Base-by-base conservation (phyloP, 805 yeast species). In the Ogataea siamensis region DNA sequence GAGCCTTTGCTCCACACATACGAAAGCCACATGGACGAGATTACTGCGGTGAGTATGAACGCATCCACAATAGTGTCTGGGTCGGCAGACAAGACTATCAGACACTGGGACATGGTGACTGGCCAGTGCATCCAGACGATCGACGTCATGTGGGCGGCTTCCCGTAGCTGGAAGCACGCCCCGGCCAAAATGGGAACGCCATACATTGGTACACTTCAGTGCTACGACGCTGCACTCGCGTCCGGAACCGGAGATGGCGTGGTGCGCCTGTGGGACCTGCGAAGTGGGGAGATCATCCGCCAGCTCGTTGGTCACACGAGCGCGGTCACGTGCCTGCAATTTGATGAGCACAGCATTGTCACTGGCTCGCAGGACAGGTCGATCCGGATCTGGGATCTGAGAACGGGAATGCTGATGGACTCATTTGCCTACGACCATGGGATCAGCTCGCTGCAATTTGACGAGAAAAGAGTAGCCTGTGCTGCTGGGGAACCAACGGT, bases 241-340 rank as follows among this genome's bases (percentile, higher is more conserved):
- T 76, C 87, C 0, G 93, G 91, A 34, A 79, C 88, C 0, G 76
- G 77, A 12, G 91, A 83, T 58, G 91, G 91, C 1, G 57, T 78
- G 5, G 87, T 83, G 2, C 62, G 93, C 37, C 62, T 83, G 15
- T 83, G 91, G 89, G 93, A 83, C 61, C 58, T 83, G 43, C 68
- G 93, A 51, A 67, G 77, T 16, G 87, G 87, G 4, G 81, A 77
- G 46, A 80, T 79, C 12, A 76, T 78, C 29, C 63, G 83, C 45
- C 67, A 78, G 9, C 57, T 81, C 14, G 62, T 71, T 24, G 89
- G 91, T 0, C 89, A 83, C 54, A 78, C 85, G 3, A 81, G 78
- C 1, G 75, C 87, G 2, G 76, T 83, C 7, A 76, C 87, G 0
- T 67, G 79, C 23, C 62, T 83, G 28, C 83, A 81, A 52, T 83